A percentile compares a stretch with the other conserved stretches of the same genome.
Conservation (phyloP, 2,329 filamentous ascomycete species). For the Cytospora piceicola region DNA sequence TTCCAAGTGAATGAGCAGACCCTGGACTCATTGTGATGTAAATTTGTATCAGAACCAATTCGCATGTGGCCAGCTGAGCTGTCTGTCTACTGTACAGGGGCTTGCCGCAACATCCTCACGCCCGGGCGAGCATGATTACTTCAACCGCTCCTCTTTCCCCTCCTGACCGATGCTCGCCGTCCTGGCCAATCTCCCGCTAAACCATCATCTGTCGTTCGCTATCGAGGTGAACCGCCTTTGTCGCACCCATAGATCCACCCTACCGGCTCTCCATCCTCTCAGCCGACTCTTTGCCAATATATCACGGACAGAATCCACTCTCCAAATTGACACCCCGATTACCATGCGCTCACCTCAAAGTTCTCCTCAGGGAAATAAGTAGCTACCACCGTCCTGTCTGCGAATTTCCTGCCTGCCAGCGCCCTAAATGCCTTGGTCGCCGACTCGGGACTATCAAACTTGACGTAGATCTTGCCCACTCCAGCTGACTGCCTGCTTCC, state of each 20-base stretch:
- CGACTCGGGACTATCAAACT: conserved; percentile 78
- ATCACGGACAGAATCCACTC: not conserved
- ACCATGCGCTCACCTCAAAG: conserved; percentile 91
- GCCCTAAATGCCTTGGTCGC: conserved; percentile 84
- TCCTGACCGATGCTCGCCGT: no score
- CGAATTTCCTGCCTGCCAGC: conserved; percentile 94
- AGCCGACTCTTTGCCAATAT: not conserved
- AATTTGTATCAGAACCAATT: not conserved
- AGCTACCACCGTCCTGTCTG: conserved; percentile 92
- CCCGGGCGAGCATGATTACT: no score
- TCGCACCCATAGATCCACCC: not conserved
- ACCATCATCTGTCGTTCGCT: not conserved
- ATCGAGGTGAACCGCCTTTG: conserved; percentile 1
- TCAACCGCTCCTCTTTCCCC: not conserved
- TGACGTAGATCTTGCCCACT: conserved; percentile 97
- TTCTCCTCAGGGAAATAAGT: conserved; percentile 99
- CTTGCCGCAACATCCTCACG: not conserved
- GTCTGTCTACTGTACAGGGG: conserved; percentile 10
- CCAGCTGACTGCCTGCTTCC: conserved; percentile 83
- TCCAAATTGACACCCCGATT: conserved; percentile 35
- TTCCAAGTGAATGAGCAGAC: not conserved
- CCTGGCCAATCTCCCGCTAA: not conserved
- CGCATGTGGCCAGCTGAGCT: conserved; percentile 4
- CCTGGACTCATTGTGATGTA: not conserved
- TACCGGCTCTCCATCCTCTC: not conserved